phyloP scores from a whole-genome alignment of 257 asterid species.

The Ehretia macrophylla region DNA sequence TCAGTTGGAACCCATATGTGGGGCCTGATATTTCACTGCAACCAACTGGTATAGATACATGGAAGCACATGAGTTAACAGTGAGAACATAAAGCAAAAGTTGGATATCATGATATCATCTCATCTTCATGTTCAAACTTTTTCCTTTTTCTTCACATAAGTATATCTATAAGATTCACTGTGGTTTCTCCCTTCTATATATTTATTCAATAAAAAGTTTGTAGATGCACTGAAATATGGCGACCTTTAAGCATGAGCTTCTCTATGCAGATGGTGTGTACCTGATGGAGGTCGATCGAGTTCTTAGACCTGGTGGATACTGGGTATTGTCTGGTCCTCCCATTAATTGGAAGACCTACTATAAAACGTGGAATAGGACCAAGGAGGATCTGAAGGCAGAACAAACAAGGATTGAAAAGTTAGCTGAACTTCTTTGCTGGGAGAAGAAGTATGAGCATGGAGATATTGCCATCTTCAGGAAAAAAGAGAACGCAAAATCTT shows the following conservation, averaged over 20 bases:
- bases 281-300: constrained; percentile 90
- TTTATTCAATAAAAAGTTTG: neutral
- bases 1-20: no score
- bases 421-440: constrained; percentile 96
- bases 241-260: constrained; percentile 3
- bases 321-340: constrained; percentile 97
- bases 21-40: no score
- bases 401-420: constrained; percentile 68
- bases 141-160: neutral
- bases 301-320: constrained; percentile 90
- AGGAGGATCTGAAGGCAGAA: constrained; percentile 75
- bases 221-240: neutral
- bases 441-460: constrained; percentile 90
- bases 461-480: constrained; percentile 81
- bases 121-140: neutral
- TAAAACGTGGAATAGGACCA: constrained; percentile 75
- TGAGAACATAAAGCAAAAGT: neutral
- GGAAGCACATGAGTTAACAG: neutral
- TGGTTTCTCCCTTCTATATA: neutral
- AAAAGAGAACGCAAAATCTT: constrained; percentile 50
- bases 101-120: neutral
- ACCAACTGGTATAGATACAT: no score
- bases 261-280: constrained; percentile 64
- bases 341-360: constrained; percentile 89
- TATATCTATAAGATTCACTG: neutral